Conservation (phyloP, 768 basidiomycete species). For the Lenzites betulinus region DNA sequence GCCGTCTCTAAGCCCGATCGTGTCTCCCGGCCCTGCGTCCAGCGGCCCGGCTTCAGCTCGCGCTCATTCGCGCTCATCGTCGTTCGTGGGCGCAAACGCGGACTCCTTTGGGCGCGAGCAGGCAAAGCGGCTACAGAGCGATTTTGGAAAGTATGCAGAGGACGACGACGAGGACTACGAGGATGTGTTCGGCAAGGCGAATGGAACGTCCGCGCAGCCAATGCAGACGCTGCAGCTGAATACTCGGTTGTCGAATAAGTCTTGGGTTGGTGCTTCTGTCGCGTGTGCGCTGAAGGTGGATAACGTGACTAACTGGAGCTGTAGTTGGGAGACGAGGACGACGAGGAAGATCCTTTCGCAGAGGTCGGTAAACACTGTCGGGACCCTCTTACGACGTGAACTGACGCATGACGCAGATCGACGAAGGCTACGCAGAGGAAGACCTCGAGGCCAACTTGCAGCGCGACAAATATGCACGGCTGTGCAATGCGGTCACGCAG, state of each 20-base stretch:
- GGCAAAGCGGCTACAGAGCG: conserved; percentile 56
- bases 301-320: conserved; percentile 1
- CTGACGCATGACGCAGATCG: conserved; percentile 54
- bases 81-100: conserved; percentile 38
- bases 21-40: conserved; percentile 25
- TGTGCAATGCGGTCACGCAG: conserved; percentile 79
- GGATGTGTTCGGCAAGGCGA: conserved; percentile 86
- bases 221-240: conserved; percentile 82
- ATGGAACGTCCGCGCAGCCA: conserved; percentile 61
- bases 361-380: conserved; percentile 51
- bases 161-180: conserved; percentile 93
- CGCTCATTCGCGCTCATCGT: conserved; percentile 57
- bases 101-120: conserved; percentile 70
- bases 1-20: conserved; percentile 51
- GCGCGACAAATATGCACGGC: conserved; percentile 89
- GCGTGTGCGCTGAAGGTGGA: not conserved
- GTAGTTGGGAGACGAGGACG: conserved; percentile 81
- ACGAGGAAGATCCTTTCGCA: conserved; percentile 96
- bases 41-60: conserved; percentile 32
- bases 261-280: conserved; percentile 62
- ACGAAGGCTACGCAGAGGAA: conserved; percentile 90
- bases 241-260: conserved; percentile 84
- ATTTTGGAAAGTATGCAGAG: conserved; percentile 86
- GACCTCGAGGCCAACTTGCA: conserved; percentile 91
- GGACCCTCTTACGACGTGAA: not conserved